These are phyloP conservation scores for Plasmodium gonderi DNA, from an alignment of 169 alveolate species.

Conservation along the genomic window DNA sequence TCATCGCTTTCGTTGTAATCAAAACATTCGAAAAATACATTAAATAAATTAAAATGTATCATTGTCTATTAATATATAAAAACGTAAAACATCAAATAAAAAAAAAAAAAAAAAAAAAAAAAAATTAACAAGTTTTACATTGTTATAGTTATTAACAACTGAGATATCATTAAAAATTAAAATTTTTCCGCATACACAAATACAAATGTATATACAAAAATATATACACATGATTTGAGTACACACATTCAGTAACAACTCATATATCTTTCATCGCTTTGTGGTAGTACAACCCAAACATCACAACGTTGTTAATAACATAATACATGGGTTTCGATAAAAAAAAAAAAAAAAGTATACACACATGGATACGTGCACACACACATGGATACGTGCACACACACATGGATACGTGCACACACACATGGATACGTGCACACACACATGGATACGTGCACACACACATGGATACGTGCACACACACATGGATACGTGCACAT, in stretches of 20 bases:
- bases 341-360: neutral
- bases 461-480: too few species aligned
- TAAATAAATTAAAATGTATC: neutral
- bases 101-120: neutral
- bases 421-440: too few species aligned
- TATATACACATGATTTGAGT: too few species aligned
- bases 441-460: too few species aligned
- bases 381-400: neutral
- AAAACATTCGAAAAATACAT: neutral
- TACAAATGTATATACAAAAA: neutral
- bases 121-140: conserved; percentile 16
- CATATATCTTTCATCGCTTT: neutral
- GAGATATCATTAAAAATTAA: neutral
- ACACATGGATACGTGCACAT: too few species aligned
- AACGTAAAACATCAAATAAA: conserved; percentile 9
- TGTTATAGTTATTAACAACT: conserved; percentile 4
- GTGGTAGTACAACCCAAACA: neutral
- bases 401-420: too few species aligned
- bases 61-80: conserved; percentile 10
- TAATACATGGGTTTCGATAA: neutral
- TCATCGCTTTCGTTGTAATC: conserved; percentile 12
- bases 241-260: too few species aligned
- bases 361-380: neutral
- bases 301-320: neutral
- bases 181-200: neutral